These are phyloP conservation scores for Avena insularis DNA, from an alignment of 176 grass and related monocot genomes.

Conservation along the genomic window DNA sequence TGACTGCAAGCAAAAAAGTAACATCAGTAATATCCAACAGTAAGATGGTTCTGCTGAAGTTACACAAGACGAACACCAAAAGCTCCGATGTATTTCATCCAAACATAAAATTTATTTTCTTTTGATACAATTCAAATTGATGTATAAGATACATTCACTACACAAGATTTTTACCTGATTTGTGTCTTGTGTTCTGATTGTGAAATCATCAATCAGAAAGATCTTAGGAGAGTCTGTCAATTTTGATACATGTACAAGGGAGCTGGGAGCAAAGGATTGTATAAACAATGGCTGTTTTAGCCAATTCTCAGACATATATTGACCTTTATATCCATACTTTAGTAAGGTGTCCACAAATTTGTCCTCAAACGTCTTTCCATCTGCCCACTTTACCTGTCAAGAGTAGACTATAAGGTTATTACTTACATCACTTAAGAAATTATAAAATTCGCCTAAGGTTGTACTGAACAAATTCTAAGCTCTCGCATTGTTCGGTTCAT, in stretches of 20 bases:
- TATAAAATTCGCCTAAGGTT: conserved; percentile 22
- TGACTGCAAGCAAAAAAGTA: conserved; percentile 61
- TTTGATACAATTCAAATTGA: conserved; percentile 23
- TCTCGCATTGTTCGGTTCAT: conserved; percentile 11
- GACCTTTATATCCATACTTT: conserved; percentile 83
- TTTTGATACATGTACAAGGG: conserved; percentile 83
- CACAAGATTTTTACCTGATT: conserved; percentile 69
- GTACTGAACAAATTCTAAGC: not conserved
- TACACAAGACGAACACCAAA: not conserved
- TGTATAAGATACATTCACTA: conserved; percentile 3
- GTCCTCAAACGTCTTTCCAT: conserved; percentile 89
- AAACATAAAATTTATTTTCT: not conserved
- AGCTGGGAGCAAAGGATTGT: conserved; percentile 92
- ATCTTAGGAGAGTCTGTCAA: conserved; percentile 84
- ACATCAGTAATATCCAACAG: conserved; percentile 38
- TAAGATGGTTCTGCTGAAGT: conserved; percentile 9
- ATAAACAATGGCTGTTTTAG: conserved; percentile 91
- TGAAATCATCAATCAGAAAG: conserved; percentile 73
- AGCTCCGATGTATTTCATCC: not conserved
- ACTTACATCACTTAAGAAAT: conserved; percentile 24
- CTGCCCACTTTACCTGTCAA: conserved; percentile 82
- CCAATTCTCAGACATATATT: conserved; percentile 92
- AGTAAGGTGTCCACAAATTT: conserved; percentile 87
- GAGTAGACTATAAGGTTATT: conserved; percentile 46
- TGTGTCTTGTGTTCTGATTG: conserved; percentile 87